phyloP scores from a whole-genome alignment of 1,284 basidiomycete genomes.

The Tilletia indica region DNA sequence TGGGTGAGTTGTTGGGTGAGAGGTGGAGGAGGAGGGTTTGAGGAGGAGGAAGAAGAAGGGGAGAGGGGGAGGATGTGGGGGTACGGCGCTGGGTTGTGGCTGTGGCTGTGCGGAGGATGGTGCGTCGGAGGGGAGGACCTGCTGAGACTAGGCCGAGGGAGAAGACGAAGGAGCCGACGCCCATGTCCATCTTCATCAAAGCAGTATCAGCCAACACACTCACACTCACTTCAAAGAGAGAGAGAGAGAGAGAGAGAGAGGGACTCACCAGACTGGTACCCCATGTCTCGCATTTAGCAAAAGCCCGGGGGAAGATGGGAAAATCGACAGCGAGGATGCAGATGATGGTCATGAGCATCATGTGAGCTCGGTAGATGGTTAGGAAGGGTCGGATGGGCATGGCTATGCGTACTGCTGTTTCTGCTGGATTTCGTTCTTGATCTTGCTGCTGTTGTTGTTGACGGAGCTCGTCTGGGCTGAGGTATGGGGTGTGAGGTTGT shows the following conservation, averaged over 20 bases:
- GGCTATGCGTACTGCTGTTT: not conserved
- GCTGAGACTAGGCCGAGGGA: conserved; percentile 87
- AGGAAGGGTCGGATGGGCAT: conserved; percentile 62
- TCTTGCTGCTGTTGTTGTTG: not conserved
- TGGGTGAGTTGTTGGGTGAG: conserved; percentile 28
- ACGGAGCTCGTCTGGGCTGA: conserved; percentile 21
- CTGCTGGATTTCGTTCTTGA: conserved; percentile 8
- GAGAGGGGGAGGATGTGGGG: not conserved
- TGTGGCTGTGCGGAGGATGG: conserved; percentile 10
- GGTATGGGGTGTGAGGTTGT: conserved; percentile 35
- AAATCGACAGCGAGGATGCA: conserved; percentile 97
- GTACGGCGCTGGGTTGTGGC: not conserved
- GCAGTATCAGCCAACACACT: not conserved
- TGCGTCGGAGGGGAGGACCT: conserved; percentile 62
- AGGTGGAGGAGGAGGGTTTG: not conserved
- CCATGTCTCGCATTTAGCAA: conserved; percentile 91
- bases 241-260: not conserved
- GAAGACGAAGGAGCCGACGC: conserved; percentile 94
- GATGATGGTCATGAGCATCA: conserved; percentile 88
- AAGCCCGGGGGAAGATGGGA: conserved; percentile 74
- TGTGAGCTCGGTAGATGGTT: conserved; percentile 86
- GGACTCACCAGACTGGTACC: conserved; percentile 68
- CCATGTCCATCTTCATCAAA: conserved; percentile 79
- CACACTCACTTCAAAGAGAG: too few species aligned
- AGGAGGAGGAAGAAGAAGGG: not conserved